phyloP scores from a whole-genome alignment of 1,284 basidiomycete species.

The Ustilago lituana region DNA sequence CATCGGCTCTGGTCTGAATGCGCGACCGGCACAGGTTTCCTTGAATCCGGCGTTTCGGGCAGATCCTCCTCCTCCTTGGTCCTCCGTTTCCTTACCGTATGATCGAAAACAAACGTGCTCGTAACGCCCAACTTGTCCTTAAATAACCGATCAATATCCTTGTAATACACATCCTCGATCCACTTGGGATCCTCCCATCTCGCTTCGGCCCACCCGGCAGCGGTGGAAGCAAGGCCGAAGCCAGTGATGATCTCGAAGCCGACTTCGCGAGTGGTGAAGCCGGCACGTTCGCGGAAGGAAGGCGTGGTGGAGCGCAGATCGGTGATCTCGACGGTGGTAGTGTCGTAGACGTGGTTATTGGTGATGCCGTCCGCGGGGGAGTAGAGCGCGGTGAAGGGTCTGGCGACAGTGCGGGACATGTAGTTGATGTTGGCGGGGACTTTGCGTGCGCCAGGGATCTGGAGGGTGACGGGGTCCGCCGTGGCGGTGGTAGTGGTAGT shows the following conservation, averaged over 20 bases:
- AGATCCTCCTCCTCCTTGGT: constrained; percentile 30
- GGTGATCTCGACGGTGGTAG: constrained; percentile 39
- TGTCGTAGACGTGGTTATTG: constrained; percentile 44
- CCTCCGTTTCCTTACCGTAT: constrained; percentile 54
- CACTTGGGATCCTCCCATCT: constrained; percentile 51
- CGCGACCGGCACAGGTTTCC: constrained; percentile 46
- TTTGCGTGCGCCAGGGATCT: constrained; percentile 31
- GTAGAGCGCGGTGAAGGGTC: constrained; percentile 42
- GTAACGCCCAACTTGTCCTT: constrained; percentile 52
- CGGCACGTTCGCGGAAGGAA: constrained; percentile 23
- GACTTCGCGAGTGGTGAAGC: constrained; percentile 43
- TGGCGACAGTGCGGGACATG: constrained; percentile 43
- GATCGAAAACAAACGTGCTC: constrained; percentile 56
- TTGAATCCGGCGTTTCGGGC: constrained; percentile 45
- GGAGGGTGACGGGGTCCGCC: constrained; percentile 16
- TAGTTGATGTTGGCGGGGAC: constrained; percentile 53
- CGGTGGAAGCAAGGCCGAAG: constrained; percentile 34
- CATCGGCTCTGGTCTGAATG: constrained; percentile 54
- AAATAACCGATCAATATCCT: constrained; percentile 49
- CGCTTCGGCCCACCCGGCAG: constrained; percentile 33
- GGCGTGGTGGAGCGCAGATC: constrained; percentile 40
- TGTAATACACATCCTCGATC: constrained; percentile 50
- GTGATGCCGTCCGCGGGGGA: constrained; percentile 26
- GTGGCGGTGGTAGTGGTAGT: neutral
- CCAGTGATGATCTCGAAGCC: constrained; percentile 56